phyloP scores from a whole-genome alignment of 176 grass and related monocot species.

The Dactylis glomerata region DNA sequence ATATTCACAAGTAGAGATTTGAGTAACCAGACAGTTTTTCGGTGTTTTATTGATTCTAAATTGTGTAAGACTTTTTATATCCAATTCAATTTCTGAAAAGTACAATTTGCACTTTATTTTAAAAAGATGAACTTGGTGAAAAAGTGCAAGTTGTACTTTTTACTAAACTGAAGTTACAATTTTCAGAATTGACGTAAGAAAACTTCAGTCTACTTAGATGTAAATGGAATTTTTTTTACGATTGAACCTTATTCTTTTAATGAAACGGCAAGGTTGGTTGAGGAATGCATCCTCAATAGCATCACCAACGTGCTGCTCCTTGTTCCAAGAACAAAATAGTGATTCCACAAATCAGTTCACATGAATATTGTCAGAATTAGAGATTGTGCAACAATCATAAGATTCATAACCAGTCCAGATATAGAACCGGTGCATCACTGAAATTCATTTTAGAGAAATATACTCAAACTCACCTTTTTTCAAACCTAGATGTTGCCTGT shows the following conservation, averaged over 20 bases:
- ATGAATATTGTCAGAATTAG: neutral
- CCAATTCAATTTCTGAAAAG: neutral
- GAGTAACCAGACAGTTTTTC: neutral
- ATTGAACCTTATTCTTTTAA: neutral
- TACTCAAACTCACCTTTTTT: neutral
- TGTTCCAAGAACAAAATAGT: neutral
- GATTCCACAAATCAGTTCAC: neutral
- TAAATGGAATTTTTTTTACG: too few species aligned
- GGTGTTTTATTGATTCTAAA: neutral
- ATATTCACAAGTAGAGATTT: slow-evolving; percentile 29
- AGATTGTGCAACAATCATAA: slow-evolving; percentile 15
- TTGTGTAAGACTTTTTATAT: neutral
- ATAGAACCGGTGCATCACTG: neutral
- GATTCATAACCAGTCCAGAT: neutral
- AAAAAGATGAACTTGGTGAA: neutral
- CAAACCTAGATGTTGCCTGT: neutral
- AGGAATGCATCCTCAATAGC: neutral
- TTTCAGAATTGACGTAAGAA: neutral
- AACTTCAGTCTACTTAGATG: neutral
- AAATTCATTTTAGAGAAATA: slow-evolving; percentile 24
- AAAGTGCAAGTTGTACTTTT: neutral
- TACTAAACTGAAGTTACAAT: neutral
- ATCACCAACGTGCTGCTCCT: neutral
- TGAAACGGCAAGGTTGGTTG: neutral
- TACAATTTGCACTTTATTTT: neutral